These are phyloP conservation scores for Starmerella sp. DNA, from an alignment of 805 yeast species.

Conservation along the genomic window DNA sequence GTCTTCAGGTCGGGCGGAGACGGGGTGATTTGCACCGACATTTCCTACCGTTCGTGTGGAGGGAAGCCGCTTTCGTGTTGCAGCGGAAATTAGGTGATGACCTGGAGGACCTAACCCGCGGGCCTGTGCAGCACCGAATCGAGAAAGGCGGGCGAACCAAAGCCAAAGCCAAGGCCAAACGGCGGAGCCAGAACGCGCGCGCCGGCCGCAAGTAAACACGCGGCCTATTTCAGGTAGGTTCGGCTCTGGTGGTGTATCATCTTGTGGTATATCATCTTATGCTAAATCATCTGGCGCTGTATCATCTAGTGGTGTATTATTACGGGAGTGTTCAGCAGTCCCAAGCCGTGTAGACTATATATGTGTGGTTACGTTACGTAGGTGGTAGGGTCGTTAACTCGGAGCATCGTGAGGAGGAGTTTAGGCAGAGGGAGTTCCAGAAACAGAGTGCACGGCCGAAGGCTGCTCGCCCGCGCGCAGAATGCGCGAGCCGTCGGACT, in stretches of 20 bases:
- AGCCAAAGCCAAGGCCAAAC: no score
- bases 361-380: not conserved
- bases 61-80: not conserved
- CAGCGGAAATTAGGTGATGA: not conserved
- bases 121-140: no score
- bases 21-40: conserved; percentile 5
- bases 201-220: no score
- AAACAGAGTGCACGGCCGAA: conserved; percentile 26
- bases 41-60: not conserved
- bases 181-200: no score
- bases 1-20: conserved; percentile 28
- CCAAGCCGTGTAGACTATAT: no score
- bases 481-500: conserved; percentile 44
- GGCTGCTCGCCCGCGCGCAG: conserved; percentile 55
- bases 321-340: no score
- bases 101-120: not conserved
- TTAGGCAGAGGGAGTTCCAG: conserved; percentile 24
- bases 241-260: no score
- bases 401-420: not conserved
- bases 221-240: no score
- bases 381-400: not conserved
- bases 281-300: no score
- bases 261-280: no score
- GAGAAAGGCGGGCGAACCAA: no score
- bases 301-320: no score